These are phyloP conservation scores for Raphanus hybrid DNA, from an alignment of 441 rosid species.

Conservation along the genomic window DNA sequence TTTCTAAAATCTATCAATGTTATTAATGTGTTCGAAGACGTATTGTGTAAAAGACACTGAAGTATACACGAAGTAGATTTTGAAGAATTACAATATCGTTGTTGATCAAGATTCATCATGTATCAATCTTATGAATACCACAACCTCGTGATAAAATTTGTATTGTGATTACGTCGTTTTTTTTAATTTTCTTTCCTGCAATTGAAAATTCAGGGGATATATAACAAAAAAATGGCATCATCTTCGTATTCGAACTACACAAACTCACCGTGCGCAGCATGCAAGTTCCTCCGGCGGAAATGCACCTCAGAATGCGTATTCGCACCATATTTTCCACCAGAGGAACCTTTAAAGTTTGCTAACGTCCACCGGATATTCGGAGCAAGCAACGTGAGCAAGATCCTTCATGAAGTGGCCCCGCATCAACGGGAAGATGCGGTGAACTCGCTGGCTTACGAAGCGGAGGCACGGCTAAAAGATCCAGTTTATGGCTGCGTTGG, in stretches of 20 bases:
- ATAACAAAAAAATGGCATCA: slow-evolving; percentile 41
- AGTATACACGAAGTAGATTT: not conserved
- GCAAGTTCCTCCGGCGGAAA: slow-evolving; percentile 66
- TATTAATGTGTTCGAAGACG: not conserved
- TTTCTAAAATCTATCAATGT: not conserved
- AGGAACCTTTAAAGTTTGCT: slow-evolving; percentile 65
- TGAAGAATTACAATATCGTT: not conserved
- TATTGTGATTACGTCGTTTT: not conserved
- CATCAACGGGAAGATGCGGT: slow-evolving; percentile 70
- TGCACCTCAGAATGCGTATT: slow-evolving; percentile 60
- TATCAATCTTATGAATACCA: not conserved
- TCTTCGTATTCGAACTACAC: slow-evolving; percentile 51
- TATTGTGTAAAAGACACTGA: not conserved
- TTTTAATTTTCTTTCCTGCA: not conserved
- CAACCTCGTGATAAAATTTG: not conserved
- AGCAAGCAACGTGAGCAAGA: slow-evolving; percentile 72
- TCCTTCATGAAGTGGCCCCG: slow-evolving; percentile 58
- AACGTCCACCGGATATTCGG: slow-evolving; percentile 73
- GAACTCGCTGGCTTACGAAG: slow-evolving; percentile 68
- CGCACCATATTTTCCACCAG: slow-evolving; percentile 74
- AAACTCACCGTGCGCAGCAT: slow-evolving; percentile 71
- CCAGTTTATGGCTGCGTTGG: slow-evolving; percentile 76
- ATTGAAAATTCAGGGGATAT: slow-evolving; percentile 12
- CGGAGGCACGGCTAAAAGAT: slow-evolving; percentile 69
- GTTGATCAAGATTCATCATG: not conserved